phyloP scores from a whole-genome alignment of 805 yeast genomes.

The Cyberlindnera mrakii region DNA sequence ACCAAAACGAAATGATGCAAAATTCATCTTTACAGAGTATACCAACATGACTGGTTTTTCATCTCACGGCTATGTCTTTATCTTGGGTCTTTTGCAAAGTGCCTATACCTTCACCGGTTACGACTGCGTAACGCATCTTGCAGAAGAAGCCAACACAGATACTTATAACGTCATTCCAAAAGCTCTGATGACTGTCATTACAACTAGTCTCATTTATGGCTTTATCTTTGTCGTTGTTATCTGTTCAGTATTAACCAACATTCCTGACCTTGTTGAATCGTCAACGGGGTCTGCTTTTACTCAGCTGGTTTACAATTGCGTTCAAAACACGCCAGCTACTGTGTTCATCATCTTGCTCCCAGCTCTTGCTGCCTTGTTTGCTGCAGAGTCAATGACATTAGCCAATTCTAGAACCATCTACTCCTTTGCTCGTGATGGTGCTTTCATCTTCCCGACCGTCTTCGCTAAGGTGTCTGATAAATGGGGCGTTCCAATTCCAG shows the following conservation, averaged over 20 bases:
- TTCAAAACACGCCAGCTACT: constrained; percentile 26
- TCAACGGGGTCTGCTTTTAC: constrained; percentile 23
- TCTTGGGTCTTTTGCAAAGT: constrained; percentile 22
- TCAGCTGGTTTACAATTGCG: constrained; percentile 20
- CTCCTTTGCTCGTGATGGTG: constrained; percentile 31
- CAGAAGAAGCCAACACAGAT: constrained; percentile 27
- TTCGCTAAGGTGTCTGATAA: constrained; percentile 22
- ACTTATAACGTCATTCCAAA: constrained; percentile 26
- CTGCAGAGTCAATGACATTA: constrained; percentile 26
- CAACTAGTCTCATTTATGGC: constrained; percentile 25
- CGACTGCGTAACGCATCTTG: constrained; percentile 31
- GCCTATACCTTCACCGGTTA: constrained; percentile 27
- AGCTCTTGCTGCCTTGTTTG: constrained; percentile 20
- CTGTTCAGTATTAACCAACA: constrained; percentile 23
- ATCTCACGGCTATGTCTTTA: constrained; percentile 23
- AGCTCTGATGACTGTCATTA: constrained; percentile 28
- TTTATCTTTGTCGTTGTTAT: constrained; percentile 28
- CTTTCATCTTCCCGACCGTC: constrained; percentile 26
- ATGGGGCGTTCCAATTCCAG: constrained; percentile 26
- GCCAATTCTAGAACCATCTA: constrained; percentile 29
- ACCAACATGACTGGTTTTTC: constrained; percentile 20
- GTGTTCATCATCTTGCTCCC: constrained; percentile 21
- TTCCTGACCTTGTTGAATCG: constrained; percentile 14
- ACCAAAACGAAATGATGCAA: constrained; percentile 19
- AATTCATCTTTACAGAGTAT: constrained; percentile 23